Percentiles rank a stretch among this genome's conserved stretches.
These are phyloP conservation scores for Rhodamnia argentea DNA, from an alignment of 345 rosid genomes.

Conservation along the genomic window DNA sequence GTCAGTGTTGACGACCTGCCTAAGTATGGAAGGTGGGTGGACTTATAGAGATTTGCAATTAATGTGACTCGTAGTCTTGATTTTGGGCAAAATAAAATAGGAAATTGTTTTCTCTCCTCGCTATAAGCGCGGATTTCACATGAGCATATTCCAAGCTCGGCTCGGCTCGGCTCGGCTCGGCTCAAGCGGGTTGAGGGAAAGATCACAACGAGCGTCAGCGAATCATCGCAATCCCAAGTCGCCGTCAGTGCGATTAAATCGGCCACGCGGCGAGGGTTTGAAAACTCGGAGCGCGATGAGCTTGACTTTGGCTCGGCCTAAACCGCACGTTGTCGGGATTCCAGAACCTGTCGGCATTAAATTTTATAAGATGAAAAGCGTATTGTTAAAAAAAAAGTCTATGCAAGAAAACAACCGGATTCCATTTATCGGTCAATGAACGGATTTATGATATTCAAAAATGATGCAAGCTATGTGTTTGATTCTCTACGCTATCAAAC, in stretches of 20 bases:
- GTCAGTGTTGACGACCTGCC: rapidly evolving
- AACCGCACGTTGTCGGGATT: not conserved
- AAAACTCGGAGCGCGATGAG: not conserved
- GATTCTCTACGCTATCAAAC: not conserved
- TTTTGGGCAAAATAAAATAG: not conserved
- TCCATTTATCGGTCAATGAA: too few relatives aligned
- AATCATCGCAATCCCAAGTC: not conserved
- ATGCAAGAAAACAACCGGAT: not conserved
- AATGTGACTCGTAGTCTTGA: not conserved
- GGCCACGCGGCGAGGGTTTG: not conserved
- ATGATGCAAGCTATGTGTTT: not conserved
- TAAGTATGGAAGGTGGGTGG: too few relatives aligned
- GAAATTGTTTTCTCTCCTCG: too few relatives aligned
- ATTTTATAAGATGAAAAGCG: too few relatives aligned
- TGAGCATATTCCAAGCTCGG: not conserved
- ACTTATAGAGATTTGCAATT: not conserved
- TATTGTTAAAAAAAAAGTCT: not conserved
- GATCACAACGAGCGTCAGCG: not conserved
- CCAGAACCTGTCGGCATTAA: not conserved
- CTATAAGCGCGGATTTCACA: too few relatives aligned
- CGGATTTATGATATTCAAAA: too few relatives aligned
- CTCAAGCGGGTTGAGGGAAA: not conserved
- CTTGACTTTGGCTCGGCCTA: not conserved
- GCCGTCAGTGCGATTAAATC: not conserved
- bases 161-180: not conserved